phyloP scores from a whole-genome alignment of 352 stramenopile species.

The Globisporangium polare region DNA sequence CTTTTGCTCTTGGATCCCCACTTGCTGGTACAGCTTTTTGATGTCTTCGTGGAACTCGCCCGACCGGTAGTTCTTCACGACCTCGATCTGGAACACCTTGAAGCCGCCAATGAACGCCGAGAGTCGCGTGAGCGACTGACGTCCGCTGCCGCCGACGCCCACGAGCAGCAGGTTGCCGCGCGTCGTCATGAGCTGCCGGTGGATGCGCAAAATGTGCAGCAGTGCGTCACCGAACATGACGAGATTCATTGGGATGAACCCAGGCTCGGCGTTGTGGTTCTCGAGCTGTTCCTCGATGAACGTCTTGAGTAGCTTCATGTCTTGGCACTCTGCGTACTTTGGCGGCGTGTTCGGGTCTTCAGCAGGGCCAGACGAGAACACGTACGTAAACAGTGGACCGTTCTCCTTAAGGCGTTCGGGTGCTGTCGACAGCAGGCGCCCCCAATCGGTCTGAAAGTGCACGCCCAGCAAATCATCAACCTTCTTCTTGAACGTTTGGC shows the following conservation, averaged over 20 bases:
- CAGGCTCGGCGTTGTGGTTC: conserved; percentile 89
- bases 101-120: conserved; percentile 88
- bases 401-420: conserved; percentile 77
- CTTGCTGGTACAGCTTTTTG: conserved; percentile 84
- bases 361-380: conserved; percentile 46
- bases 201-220: conserved; percentile 89
- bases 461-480: conserved; percentile 71
- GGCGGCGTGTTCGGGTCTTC: conserved; percentile 21
- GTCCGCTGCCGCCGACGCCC: conserved; percentile 87
- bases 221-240: conserved; percentile 91
- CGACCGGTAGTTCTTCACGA: conserved; percentile 92
- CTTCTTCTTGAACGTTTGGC: conserved; percentile 87
- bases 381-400: conserved; percentile 77
- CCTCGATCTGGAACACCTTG: conserved; percentile 91
- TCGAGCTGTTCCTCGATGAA: conserved; percentile 90
- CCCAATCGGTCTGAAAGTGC: conserved; percentile 81
- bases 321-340: conserved; percentile 77
- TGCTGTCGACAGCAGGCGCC: conserved; percentile 42
- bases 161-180: conserved; percentile 91
- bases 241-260: conserved; percentile 87
- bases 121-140: conserved; percentile 87
- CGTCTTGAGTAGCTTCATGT: conserved; percentile 84
- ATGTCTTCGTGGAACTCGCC: conserved; percentile 93
- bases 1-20: conserved; percentile 77
- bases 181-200: conserved; percentile 85